Base-by-base conservation (phyloP, 805 yeast genomes). In the Hanseniaspora lindneri region DNA sequence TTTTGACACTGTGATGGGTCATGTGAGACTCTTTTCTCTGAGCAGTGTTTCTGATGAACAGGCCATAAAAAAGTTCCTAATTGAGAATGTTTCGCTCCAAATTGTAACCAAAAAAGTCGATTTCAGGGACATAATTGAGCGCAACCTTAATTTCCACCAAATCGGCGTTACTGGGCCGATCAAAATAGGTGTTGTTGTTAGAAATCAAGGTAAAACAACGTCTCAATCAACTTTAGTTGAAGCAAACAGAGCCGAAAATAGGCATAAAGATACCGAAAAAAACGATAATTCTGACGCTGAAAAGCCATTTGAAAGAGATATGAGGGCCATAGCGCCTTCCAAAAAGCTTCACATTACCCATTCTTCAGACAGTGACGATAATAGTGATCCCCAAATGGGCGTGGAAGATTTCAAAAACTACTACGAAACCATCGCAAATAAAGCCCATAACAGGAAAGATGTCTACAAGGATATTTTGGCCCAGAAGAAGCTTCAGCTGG, bases 401-500 rank as follows among this genome's bases (percentile, higher is more conserved):
- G 64, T 73, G 4, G 69, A 70, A 2, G 80, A 78, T 52, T 80
- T 79, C 3, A 66, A 67, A 44, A 61, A 64, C 20, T 79, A 78
- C 54, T 80, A 76, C 54, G 59, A 70, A 16, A 66, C 21, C 16
- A 37, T 37, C 16, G 41, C 41, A 14, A 37, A 37, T 16, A 23
- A 37, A 37, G 41, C 41, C 7, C 42, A 44, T n/a, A 66, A 77
- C 3, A 66, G 63, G 43, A 61, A 29, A 9, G 39, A 41, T 25
- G 36, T 32, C n/a, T 41, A 25, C 11, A 41, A 36, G 17, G 43
- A 32, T 25, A 36, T 32, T 30, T 25, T 34, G 51, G 51, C 56
- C 30, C 50, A 50, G 56, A 53, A 52, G 63, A 57, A 46, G 19
- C 29, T 16, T n/a, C 52, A 37, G 25, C 51, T 52, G 34, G 62